A percentile compares a stretch with the other conserved stretches of the same genome.
phyloP scores from a whole-genome alignment of 306 rosid species.

The Cucurbita moschata region DNA sequence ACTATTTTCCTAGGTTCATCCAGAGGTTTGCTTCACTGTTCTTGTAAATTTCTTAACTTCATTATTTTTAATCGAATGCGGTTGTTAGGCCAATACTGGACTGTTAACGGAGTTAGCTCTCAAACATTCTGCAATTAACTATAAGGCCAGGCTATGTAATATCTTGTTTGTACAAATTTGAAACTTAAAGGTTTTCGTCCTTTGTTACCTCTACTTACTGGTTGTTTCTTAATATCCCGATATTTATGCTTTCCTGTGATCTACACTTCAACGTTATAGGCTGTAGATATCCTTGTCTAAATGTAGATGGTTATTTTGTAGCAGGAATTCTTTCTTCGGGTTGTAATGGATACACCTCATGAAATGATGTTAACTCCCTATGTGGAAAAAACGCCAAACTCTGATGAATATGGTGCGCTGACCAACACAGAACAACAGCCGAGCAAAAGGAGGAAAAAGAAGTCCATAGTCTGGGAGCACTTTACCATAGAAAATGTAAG shows the following conservation, averaged over 20 bases:
- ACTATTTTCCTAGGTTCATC: not conserved
- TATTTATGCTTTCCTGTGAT: not conserved
- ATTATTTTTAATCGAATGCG: not conserved
- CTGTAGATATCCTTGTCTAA: not conserved
- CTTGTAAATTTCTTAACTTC: not conserved
- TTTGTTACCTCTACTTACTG: not conserved
- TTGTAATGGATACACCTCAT: not conserved
- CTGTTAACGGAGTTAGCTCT: not conserved
- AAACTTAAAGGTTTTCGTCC: not conserved
- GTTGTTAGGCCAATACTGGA: not conserved
- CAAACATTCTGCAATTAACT: not conserved
- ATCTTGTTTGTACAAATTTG: not conserved
- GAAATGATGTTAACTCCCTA: conserved; percentile 21
- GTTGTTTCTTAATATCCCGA: not conserved
- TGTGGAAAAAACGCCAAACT: not conserved
- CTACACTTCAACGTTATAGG: not conserved
- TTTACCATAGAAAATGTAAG: conserved; percentile 75
- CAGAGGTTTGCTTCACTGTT: not conserved
- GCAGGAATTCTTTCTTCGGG: not conserved
- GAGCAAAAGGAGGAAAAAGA: conserved; percentile 70
- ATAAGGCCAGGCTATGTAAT: not conserved
- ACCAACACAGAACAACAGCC: conserved; percentile 51
- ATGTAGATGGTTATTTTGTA: not conserved
- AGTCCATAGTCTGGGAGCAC: conserved; percentile 93
- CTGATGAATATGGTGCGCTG: conserved; percentile 11